Evolutionary conservation across 805 yeast species (phyloP), one percentile per base, ranked within the genome.

Genomic region (Metschnikowia gruessii): DNA sequence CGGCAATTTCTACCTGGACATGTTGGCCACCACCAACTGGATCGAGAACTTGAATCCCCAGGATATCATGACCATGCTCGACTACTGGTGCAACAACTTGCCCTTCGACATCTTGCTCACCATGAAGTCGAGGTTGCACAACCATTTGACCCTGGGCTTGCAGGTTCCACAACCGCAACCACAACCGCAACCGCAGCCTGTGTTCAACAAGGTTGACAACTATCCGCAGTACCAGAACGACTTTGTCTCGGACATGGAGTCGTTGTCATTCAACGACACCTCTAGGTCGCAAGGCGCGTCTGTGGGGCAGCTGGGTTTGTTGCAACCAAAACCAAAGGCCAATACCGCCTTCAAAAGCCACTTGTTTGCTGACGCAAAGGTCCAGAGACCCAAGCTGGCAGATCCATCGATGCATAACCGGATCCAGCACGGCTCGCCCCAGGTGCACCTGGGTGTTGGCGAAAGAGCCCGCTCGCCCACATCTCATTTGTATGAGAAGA

Each of bases 11-110:
- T 50, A 52, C 53, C 75, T 67, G 57, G 84, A 81, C 54, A 68
- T 80, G 57, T 66, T 72, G 45, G 72, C 72, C 50, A 66, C 77
- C 52, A 70, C 77, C 51, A 68, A 32, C 37, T 55, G 59, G 59
- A 44, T 55, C 32, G 59, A 55, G 46, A 49, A 21, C 39, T 67
- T 81, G 60, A 69, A 66, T 40, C 71, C 77, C n/a, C 72, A 70
- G 38, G 83, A 81, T 51, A 78, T 71, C 53, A 66, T 76, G 46
- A 66, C 76, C 41, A 75, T 79, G 62, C 69, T 80, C 49, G 85
- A 80, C 54, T 75, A 78, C 57, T 63, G 81, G 60, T 66, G 82
- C 48, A 65, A 73, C 39, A 68, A 69, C 48, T 62, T 81, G 53
- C 75, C 80, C 8, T 74, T 76, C 45, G 84, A 81, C 52, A 74